phyloP scores from a whole-genome alignment of 2,329 filamentous ascomycete genomes.

The Colletotrichum sojae region DNA sequence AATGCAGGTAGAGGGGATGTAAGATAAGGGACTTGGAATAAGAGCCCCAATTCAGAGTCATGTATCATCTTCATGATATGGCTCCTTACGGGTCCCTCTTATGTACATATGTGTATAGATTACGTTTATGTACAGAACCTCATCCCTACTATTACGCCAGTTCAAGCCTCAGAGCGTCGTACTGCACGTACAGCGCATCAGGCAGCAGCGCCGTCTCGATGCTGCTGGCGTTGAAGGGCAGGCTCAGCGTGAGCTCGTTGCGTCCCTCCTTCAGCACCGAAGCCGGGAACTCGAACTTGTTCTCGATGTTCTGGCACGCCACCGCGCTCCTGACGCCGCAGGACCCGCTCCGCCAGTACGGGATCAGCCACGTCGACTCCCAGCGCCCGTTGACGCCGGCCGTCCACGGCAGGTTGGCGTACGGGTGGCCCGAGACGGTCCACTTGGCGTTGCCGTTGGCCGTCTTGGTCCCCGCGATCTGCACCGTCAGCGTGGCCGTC shows the following conservation, averaged over 20 bases:
- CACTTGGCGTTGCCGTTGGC: constrained; percentile 72
- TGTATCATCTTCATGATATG: too few species aligned
- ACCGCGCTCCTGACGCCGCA: constrained; percentile 73
- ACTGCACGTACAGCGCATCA: constrained; percentile 72
- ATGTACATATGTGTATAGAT: too few species aligned
- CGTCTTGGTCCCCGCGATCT: constrained; percentile 74
- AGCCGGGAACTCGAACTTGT: constrained; percentile 72
- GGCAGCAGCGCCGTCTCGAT: constrained; percentile 71
- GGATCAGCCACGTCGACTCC: constrained; percentile 69
- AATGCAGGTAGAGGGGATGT: too few species aligned
- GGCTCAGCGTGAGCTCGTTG: constrained; percentile 70
- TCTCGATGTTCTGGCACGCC: constrained; percentile 72
- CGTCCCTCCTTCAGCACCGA: constrained; percentile 62
- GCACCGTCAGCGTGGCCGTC: constrained; percentile 73
- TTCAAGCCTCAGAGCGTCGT: constrained; percentile 75
- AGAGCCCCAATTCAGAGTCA: too few species aligned
- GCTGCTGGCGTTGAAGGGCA: constrained; percentile 72
- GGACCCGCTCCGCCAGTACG: constrained; percentile 60
- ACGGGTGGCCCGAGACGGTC: constrained; percentile 64
- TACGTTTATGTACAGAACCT: not conserved
- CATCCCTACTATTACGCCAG: constrained; percentile 53
- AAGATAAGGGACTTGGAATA: too few species aligned
- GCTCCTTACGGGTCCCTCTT: too few species aligned
- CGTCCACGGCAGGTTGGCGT: constrained; percentile 64
- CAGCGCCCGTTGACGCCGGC: constrained; percentile 57